phyloP scores from a whole-genome alignment of 1,284 basidiomycete species.

The Hymenochaete sp. region DNA sequence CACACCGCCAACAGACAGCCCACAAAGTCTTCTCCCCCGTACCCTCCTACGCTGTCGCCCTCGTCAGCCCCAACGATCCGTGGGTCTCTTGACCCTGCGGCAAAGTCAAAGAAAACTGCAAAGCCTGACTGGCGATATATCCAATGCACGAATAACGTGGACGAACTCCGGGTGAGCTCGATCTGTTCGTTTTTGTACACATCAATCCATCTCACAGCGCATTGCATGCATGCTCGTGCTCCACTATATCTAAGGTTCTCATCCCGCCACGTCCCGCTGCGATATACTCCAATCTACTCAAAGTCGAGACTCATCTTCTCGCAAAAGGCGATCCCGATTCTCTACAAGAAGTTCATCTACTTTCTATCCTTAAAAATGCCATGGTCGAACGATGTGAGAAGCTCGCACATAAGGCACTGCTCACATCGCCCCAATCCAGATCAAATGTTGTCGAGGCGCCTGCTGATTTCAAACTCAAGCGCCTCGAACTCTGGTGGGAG shows the following conservation, averaged over 20 bases:
- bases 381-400: constrained; percentile 71
- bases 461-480: constrained; percentile 61
- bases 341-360: constrained; percentile 59
- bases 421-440: constrained; percentile 34
- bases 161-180: constrained; percentile 53
- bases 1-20: constrained; percentile 22
- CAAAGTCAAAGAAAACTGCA: constrained; percentile 34
- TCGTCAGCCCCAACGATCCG: constrained; percentile 41
- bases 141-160: constrained; percentile 64
- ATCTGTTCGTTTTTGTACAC: background rate
- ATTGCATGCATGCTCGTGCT: constrained; percentile 15
- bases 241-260: constrained; percentile 39
- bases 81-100: constrained; percentile 59
- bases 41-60: constrained; percentile 19
- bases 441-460: constrained; percentile 53
- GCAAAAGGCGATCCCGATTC: constrained; percentile 43
- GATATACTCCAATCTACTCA: constrained; percentile 58
- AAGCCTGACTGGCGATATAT: constrained; percentile 56
- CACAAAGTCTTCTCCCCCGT: constrained; percentile 16
- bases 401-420: constrained; percentile 34
- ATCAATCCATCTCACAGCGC: constrained; percentile 9
- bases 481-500: constrained; percentile 67
- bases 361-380: constrained; percentile 67
- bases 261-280: constrained; percentile 61
- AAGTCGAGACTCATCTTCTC: constrained; percentile 50